These are phyloP conservation scores for Catenaria anguillulae DNA, from an alignment of 371 early-diverging fungal species.

Conservation along the genomic window DNA sequence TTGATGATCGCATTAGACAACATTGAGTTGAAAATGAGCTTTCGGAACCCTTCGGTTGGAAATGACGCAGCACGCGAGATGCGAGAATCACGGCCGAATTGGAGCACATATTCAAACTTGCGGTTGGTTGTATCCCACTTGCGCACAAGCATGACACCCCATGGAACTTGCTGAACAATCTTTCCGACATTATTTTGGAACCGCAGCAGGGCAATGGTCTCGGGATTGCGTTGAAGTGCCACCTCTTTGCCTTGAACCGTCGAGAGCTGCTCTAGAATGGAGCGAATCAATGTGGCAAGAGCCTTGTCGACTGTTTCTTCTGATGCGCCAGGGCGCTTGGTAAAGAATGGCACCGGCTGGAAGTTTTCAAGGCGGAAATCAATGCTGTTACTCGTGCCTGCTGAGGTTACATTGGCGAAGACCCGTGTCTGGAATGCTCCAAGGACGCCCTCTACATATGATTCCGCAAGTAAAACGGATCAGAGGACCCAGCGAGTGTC, in stretches of 20 bases:
- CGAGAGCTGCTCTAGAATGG: conserved; percentile 7
- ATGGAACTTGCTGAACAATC: neutral
- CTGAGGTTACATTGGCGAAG: neutral
- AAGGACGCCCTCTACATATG: conserved; percentile 14
- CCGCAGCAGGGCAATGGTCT: neutral
- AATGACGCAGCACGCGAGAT: conserved; percentile 28
- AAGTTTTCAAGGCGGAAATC: conserved; percentile 13
- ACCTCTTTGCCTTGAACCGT: neutral
- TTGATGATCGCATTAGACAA: conserved; percentile 28
- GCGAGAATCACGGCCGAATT: conserved; percentile 35
- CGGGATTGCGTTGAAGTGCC: neutral
- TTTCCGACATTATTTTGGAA: neutral
- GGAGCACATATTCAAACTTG: neutral
- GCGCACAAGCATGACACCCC: conserved; percentile 32
- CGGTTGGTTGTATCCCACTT: conserved; percentile 16
- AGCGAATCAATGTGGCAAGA: conserved; percentile 11
- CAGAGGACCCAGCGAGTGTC: no score
- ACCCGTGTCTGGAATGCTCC: conserved; percentile 24
- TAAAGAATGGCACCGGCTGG: conserved; percentile 28
- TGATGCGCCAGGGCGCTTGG: conserved; percentile 7
- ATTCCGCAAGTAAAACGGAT: no score
- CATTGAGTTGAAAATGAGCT: conserved; percentile 29
- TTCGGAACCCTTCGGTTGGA: conserved; percentile 34
- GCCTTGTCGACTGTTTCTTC: neutral
- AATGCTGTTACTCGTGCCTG: neutral